Evolutionary conservation across 345 rosid genomes (phyloP).

Genomic region (Turnera subulata): DNA sequence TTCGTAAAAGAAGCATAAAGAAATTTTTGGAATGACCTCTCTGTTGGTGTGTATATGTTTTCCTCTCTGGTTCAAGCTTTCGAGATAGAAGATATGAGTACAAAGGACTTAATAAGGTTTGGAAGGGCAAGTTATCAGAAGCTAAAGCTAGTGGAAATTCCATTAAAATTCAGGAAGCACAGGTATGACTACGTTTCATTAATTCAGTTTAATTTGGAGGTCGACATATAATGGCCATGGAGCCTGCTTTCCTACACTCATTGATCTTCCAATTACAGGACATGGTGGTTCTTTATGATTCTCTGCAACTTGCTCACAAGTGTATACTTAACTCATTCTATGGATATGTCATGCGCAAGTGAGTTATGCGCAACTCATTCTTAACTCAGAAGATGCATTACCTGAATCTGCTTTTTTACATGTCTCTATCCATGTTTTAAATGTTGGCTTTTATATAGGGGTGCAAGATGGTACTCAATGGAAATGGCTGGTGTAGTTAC

Average conservation of each 20-base stretch:
- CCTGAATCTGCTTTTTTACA: constrained; percentile 12
- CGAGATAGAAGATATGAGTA: constrained; percentile 98
- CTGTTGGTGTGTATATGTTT: neutral
- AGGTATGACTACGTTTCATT: constrained; percentile 38
- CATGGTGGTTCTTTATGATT: constrained; percentile 96
- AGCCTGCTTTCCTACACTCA: constrained; percentile 10
- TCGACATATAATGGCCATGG: neutral
- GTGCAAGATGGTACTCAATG: constrained; percentile 99
- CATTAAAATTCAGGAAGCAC: constrained; percentile 95
- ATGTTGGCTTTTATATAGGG: too few species aligned
- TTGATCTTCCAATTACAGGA: constrained; percentile 52
- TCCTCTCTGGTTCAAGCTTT: constrained; percentile 47
- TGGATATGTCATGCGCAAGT: constrained; percentile 99
- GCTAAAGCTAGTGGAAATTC: constrained; percentile 94
- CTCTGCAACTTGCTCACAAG: constrained; percentile 96
- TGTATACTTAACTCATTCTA: constrained; percentile 96
- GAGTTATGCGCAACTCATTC: constrained; percentile 30
- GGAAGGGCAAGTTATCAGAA: constrained; percentile 97
- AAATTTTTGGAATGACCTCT: neutral
- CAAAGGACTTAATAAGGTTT: constrained; percentile 91
- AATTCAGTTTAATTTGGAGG: constrained; percentile 7
- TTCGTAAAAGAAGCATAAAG: neutral
- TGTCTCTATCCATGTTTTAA: constrained; percentile 16
- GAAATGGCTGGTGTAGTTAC: constrained; percentile 99
- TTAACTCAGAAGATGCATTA: constrained; percentile 6